Conservation (phyloP, 169 alveolate species). For the Babesia sp. region DNA sequence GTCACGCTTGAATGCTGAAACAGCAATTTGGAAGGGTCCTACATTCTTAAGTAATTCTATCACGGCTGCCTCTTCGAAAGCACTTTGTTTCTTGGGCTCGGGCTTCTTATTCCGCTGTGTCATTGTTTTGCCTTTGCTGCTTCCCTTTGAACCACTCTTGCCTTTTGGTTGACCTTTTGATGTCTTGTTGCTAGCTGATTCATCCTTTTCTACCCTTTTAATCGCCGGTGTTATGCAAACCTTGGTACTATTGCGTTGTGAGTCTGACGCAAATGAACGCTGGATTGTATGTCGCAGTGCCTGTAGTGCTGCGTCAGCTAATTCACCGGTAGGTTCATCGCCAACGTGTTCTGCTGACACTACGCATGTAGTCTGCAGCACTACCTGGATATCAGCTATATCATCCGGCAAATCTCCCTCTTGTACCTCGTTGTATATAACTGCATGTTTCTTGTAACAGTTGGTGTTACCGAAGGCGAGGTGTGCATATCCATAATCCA, state of each 20-base stretch:
- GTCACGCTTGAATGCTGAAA: not conserved
- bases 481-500: not conserved
- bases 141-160: not conserved
- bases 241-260: not conserved
- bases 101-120: conserved; percentile 12
- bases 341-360: not conserved
- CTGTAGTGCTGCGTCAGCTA: conserved; percentile 2
- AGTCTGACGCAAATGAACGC: not conserved
- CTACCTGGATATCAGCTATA: not conserved
- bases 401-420: conserved; percentile 1
- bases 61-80: not conserved
- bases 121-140: conserved; percentile 6
- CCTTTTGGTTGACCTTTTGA: not conserved
- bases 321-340: not conserved
- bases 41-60: not conserved
- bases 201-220: not conserved
- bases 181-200: not conserved
- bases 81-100: not conserved
- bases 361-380: conserved; percentile 16
- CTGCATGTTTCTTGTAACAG: conserved; percentile 7
- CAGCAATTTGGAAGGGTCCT: conserved; percentile 1
- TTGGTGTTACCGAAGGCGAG: conserved; percentile 1
- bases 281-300: not conserved
- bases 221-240: not conserved
- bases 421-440: not conserved